phyloP scores from a whole-genome alignment of 2,329 filamentous ascomycete species.

The Xylaria sp. region DNA sequence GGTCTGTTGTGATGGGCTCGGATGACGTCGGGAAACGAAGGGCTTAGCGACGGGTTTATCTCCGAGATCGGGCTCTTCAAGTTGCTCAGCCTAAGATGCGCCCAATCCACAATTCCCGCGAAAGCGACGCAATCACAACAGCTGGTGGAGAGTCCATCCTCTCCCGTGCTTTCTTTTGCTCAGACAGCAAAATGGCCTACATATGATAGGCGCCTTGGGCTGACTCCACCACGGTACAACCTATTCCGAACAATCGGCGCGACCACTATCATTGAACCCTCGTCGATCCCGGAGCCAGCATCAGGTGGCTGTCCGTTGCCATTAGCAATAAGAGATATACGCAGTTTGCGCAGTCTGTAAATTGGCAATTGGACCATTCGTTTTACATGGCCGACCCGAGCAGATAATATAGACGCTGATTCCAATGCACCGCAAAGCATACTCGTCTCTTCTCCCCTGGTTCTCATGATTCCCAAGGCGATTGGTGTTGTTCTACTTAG shows the following conservation, averaged over 20 bases:
- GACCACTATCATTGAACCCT: neutral
- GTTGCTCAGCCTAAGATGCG: neutral
- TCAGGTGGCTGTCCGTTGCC: neutral
- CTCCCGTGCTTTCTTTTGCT: neutral
- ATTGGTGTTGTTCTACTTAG: neutral
- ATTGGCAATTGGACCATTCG: neutral
- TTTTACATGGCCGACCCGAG: constrained; percentile 11
- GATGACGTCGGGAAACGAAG: neutral
- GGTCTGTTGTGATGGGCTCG: constrained; percentile 4
- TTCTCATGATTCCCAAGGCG: constrained; percentile 2
- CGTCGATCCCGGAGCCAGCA: neutral
- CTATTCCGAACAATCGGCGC: neutral
- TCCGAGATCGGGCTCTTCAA: constrained; percentile 19
- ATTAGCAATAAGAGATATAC: neutral
- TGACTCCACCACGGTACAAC: constrained; percentile 1
- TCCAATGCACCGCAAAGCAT: constrained; percentile 23
- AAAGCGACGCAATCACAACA: neutral
- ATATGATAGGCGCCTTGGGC: neutral
- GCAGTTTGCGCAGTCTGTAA: neutral
- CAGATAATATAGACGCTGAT: constrained; percentile 11
- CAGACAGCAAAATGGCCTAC: neutral
- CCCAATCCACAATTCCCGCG: constrained; percentile 8
- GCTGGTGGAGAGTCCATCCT: neutral
- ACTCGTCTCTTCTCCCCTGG: neutral
- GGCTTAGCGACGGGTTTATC: constrained; percentile 14